Percentiles rank a stretch among this genome's conserved stretches.
phyloP scores from a whole-genome alignment of 169 alveolate genomes.

The Miamiensis avidus region DNA sequence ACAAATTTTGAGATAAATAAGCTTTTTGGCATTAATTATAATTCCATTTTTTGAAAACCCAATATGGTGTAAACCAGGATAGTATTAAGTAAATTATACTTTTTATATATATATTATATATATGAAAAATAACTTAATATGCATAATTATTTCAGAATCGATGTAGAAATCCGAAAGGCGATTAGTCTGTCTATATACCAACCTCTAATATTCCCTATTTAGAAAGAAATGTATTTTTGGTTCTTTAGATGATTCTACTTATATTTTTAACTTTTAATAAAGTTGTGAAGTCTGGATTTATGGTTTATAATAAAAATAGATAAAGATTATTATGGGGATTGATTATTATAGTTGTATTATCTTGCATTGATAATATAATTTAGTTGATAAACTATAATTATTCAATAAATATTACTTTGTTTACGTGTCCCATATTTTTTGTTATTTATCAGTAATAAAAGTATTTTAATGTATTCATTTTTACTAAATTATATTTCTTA shows the following conservation, averaged over 20 bases:
- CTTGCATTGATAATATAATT: background rate
- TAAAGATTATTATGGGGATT: background rate
- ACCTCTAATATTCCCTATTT: slow-evolving; percentile 17
- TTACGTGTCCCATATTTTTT: slow-evolving; percentile 4
- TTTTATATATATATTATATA: no score
- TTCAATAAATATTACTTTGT: background rate
- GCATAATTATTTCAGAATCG: background rate
- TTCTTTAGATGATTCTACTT: background rate
- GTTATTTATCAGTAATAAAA: slow-evolving; percentile 4
- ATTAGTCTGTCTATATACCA: background rate
- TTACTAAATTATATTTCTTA: no score
- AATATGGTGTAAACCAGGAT: no score
- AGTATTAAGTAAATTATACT: no score
- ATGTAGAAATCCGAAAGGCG: slow-evolving; percentile 2
- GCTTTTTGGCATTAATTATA: no score
- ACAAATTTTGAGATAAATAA: no score
- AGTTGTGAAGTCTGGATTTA: background rate
- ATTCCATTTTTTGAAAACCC: no score
- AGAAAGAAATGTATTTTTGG: background rate
- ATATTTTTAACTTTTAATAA: slow-evolving; percentile 7
- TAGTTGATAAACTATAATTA: background rate
- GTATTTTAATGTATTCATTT: background rate
- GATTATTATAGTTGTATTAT: background rate
- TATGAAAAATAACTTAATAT: no score
- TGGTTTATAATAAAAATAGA: slow-evolving; percentile 1